These are phyloP conservation scores for Amanita thiersii DNA, from an alignment of 768 basidiomycete species.

Conservation along the genomic window DNA sequence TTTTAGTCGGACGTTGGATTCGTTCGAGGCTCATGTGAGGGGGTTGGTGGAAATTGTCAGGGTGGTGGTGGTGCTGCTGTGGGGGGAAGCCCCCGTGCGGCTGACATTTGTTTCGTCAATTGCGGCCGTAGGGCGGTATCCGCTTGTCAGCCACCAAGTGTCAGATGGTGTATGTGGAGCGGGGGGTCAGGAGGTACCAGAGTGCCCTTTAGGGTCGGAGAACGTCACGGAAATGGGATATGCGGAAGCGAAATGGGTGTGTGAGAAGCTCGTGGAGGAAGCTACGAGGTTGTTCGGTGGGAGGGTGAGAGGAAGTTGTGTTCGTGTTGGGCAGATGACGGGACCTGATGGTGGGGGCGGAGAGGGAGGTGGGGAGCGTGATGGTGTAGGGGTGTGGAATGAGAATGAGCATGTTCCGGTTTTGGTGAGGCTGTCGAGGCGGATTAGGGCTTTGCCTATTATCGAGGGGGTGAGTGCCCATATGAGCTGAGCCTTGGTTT, in stretches of 20 bases:
- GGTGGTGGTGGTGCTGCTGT: slow-evolving; percentile 16
- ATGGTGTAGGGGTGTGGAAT: slow-evolving; percentile 28
- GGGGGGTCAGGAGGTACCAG: slow-evolving; percentile 23
- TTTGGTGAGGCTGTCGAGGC: slow-evolving; percentile 21
- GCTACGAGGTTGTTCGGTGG: slow-evolving; percentile 21
- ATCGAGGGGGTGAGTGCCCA: slow-evolving; percentile 24
- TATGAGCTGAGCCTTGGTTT: no score
- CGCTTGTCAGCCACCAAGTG: slow-evolving; percentile 17
- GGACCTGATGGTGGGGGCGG: slow-evolving; percentile 27
- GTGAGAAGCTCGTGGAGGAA: slow-evolving; percentile 21
- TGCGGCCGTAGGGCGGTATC: slow-evolving; percentile 24
- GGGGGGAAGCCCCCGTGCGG: slow-evolving; percentile 16
- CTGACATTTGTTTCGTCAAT: slow-evolving; percentile 30
- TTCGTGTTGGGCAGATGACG: slow-evolving; percentile 28
- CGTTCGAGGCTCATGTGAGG: slow-evolving; percentile 33
- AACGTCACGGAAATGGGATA: slow-evolving; percentile 22
- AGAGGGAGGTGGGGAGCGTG: no score
- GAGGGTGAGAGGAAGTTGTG: slow-evolving; percentile 17
- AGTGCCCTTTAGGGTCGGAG: slow-evolving; percentile 19
- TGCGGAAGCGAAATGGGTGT: slow-evolving; percentile 31
- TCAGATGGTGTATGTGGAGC: no score
- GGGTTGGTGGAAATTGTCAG: slow-evolving; percentile 24
- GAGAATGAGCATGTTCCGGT: slow-evolving; percentile 29
- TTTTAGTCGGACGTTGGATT: slow-evolving; percentile 30
- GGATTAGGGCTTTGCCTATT: slow-evolving; percentile 18